A percentile compares a stretch with the other conserved stretches of the same genome.
phyloP scores from a whole-genome alignment of 495 filamentous ascomycete genomes.

The Sordaria brevicollis region DNA sequence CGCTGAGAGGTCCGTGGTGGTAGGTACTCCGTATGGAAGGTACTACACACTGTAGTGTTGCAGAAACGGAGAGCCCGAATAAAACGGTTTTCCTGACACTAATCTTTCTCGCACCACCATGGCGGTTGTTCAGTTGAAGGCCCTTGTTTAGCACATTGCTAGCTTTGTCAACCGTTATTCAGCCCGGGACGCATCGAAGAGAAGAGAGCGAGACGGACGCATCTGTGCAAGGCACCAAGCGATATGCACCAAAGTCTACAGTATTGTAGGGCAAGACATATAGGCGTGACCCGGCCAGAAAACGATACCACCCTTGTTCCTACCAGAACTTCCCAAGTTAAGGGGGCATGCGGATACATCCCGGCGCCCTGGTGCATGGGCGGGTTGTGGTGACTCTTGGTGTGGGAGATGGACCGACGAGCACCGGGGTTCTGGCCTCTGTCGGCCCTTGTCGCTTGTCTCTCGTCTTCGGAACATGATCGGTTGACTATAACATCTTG shows the following conservation, averaged over 20 bases:
- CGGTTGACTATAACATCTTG: background rate
- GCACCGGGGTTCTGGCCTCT: background rate
- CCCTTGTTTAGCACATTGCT: background rate
- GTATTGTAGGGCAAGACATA: background rate
- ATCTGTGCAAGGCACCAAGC: background rate
- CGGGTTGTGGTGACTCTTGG: background rate
- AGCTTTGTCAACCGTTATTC: background rate
- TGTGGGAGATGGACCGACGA: background rate
- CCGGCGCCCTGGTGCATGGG: slow-evolving; percentile 15
- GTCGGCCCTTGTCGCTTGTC: background rate
- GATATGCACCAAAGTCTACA: background rate
- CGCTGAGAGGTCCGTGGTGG: background rate
- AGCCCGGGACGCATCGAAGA: background rate
- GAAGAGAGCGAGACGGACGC: background rate
- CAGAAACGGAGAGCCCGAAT: background rate
- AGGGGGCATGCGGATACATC: slow-evolving; percentile 15
- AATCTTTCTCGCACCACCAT: background rate
- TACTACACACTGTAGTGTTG: background rate
- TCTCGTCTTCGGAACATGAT: background rate
- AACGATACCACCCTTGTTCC: slow-evolving; percentile 5
- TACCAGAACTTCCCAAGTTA: slow-evolving; percentile 8
- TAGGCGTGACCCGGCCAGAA: background rate
- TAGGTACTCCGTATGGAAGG: background rate
- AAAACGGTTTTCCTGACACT: background rate
- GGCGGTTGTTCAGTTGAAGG: background rate